These are phyloP conservation scores for Blastocystis sp. DNA, from an alignment of 352 stramenopile species.

Conservation along the genomic window DNA sequence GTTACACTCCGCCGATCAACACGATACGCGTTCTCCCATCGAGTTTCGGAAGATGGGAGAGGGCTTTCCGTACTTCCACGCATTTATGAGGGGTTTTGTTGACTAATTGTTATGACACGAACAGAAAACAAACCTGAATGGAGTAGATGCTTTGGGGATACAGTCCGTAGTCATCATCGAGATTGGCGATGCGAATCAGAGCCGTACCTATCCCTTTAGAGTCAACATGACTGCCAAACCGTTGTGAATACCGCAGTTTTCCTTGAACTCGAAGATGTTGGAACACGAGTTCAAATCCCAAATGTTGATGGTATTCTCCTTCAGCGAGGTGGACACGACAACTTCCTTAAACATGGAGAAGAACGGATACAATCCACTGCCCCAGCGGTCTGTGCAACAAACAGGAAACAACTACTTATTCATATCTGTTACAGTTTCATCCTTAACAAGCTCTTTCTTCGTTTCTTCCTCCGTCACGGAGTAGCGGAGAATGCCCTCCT, in stretches of 20 bases:
- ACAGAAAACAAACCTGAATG: conserved; percentile 9
- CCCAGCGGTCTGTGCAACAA: not conserved
- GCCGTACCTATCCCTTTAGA: not conserved
- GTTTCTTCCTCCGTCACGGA: too few species aligned
- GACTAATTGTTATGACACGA: not conserved
- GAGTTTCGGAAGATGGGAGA: conserved; percentile 57
- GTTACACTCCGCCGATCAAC: not conserved
- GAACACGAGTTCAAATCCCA: conserved; percentile 61
- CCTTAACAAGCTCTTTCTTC: too few species aligned
- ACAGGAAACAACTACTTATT: not conserved
- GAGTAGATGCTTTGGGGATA: conserved; percentile 53
- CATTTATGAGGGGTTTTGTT: conserved; percentile 41
- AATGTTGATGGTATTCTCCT: conserved; percentile 55
- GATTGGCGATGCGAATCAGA: conserved; percentile 27
- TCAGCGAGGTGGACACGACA: conserved; percentile 49
- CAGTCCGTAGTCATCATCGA: conserved; percentile 7
- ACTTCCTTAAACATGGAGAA: conserved; percentile 55
- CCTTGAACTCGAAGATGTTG: conserved; percentile 67
- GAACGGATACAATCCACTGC: not conserved
- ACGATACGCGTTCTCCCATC: conserved; percentile 16
- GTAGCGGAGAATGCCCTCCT: too few species aligned
- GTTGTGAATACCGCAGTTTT: conserved; percentile 43
- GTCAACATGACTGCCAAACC: not conserved
- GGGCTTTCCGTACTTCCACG: conserved; percentile 56
- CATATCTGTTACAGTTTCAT: not conserved